Evolutionary conservation across 2,329 filamentous ascomycete genomes (phyloP).

Genomic region (Aspergillus tubingensis): DNA sequence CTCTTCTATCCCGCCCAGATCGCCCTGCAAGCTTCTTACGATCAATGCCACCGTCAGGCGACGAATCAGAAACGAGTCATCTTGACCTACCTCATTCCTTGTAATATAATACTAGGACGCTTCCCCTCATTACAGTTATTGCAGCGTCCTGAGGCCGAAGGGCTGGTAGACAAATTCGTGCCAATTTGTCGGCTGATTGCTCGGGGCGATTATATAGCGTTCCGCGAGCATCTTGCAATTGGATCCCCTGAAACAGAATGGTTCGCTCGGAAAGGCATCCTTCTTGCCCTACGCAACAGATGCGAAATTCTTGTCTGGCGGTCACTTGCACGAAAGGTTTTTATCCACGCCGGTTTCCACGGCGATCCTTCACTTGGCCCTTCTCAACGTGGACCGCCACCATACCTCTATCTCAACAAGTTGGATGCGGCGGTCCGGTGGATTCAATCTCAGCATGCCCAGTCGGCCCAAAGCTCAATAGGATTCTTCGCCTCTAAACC

Average conservation of each 20-base stretch:
- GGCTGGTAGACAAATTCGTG: slow-evolving; percentile 66
- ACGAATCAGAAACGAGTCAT: slow-evolving; percentile 73
- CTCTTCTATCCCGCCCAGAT: slow-evolving; percentile 76
- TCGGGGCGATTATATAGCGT: slow-evolving; percentile 71
- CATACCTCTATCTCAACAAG: slow-evolving; percentile 72
- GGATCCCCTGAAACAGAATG: slow-evolving; percentile 62
- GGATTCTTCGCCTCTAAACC: background rate
- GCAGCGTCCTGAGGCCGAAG: slow-evolving; percentile 67
- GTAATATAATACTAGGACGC: slow-evolving; percentile 80
- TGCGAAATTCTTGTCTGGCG: slow-evolving; percentile 84
- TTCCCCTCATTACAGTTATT: slow-evolving; percentile 72
- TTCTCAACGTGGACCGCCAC: slow-evolving; percentile 57
- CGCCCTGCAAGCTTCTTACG: slow-evolving; percentile 77
- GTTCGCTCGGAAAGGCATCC: slow-evolving; percentile 73
- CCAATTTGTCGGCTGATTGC: slow-evolving; percentile 73
- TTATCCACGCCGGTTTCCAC: slow-evolving; percentile 74
- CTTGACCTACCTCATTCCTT: slow-evolving; percentile 78
- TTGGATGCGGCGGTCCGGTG: slow-evolving; percentile 65
- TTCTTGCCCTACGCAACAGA: slow-evolving; percentile 73
- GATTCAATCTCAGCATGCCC: slow-evolving; percentile 54
- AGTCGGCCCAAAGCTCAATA: slow-evolving; percentile 10
- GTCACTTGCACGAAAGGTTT: slow-evolving; percentile 74
- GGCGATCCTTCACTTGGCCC: slow-evolving; percentile 49
- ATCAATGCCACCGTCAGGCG: slow-evolving; percentile 65
- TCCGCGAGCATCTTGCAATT: slow-evolving; percentile 67